Base-by-base conservation (phyloP, 768 basidiomycete species). In the Russula vinacea region DNA sequence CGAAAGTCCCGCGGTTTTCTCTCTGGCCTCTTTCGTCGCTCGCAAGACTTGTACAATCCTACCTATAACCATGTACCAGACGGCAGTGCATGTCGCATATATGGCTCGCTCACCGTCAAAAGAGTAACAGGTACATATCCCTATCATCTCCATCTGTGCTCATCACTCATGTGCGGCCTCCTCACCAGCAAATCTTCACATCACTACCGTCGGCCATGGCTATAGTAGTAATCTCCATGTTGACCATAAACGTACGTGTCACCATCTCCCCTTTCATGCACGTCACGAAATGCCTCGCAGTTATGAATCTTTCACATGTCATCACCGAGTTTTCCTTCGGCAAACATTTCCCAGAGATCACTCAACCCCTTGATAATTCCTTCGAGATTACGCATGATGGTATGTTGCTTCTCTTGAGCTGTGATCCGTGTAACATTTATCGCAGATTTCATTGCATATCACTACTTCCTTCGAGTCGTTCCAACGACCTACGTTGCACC, bases 291-390 rank as follows among this genome's bases (percentile, higher is more conserved):
- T n/a, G 17, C 0, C 54, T 11, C 53, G 56, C 64, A 96, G 94
- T 87, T 69, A 94, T 98, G 92, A 99, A 99, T 72, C 82, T 99
- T 40, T 94, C 92, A 3, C 96, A 98, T 78, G 86, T 97, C 67
- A 94, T 98, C 71, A 88, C 88, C 58, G 96, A 99, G 74, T 97
- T 98, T 73, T 97, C 94, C 0, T 98, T 98, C 67, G 96, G 96
- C 1, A 91, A 94, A 2, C 87, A 89, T 78, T 98, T 97, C 79
- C 96, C 96, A 2, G 89, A 94, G 50, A 98, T 99, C 56, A 83
- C 85, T 0, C 96, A 99, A 73, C 96, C 96, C 0, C 82, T 99
- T 45, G 96, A 98, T 71, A 86, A 93, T 73, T 90, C 92, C 1
- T 90, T 90, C 64, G 90, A 96, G 73, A 69, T 86, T 0, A 82